Evolutionary conservation across 345 rosid genomes (phyloP), one percentile per base, ranked within the genome.

Genomic region (Ricinus communis): DNA sequence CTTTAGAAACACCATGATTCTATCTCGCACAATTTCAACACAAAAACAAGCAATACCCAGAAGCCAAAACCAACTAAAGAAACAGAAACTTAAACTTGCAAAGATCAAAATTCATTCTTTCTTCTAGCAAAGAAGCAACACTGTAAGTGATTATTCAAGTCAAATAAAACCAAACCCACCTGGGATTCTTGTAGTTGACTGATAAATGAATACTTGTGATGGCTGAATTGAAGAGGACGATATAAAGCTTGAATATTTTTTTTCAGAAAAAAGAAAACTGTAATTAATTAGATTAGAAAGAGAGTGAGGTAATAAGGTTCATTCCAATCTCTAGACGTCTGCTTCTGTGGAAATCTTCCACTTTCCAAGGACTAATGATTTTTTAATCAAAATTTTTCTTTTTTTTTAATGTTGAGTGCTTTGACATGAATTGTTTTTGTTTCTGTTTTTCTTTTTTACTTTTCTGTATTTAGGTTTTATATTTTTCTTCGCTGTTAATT

Each of bases 281-380:
- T 36, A 41, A 33, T 4, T 43, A 8, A 8, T 43, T 54, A 67
- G 63, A 74, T 71, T 38, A 25, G 55, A 65, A n/a, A 71, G 49
- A 69, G 50, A 66, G 57, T 55, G 30, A 64, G 38, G 60, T n/a
- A 16, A 43, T 8, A 43, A 49, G 62, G 51, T 71, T 62, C 63
- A 71, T 77, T 74, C 82, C 81, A 75, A 83, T 75, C 81, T 83
- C 76, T 31, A 79, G 72, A 72, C 70, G 83, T 66, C 81, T 60
- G 66, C 77, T 77, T 60, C 66, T 61, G 80, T 47, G 33, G 66
- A 80, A 82, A 78, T 69, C 78, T 76, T 80, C 83, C 88, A 78
- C 83, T 85, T 80, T 63, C 84, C 84, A 57, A 82, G 65, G 71
- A 70, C 68, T 62, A 71, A 77, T 75, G 58, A 73, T 83, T 75